Evolutionary conservation across 176 grass and related monocot species (phyloP).

Genomic region (Bolboschoenus planiculmis): DNA sequence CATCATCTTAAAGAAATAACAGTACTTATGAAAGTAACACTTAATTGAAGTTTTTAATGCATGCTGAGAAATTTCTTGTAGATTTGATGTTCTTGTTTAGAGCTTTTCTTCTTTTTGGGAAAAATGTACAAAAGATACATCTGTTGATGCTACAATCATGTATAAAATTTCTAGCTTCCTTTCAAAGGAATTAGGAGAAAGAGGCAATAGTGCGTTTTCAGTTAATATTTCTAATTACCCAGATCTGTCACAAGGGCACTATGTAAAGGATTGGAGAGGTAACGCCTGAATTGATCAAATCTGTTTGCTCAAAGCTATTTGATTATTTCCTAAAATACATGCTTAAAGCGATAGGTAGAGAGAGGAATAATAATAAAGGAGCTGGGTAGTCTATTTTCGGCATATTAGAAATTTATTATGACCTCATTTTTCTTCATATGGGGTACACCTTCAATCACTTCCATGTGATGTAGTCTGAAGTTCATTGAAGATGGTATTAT

Average conservation of each 20-base stretch:
- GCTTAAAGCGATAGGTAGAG: not conserved
- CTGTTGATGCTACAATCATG: too few relatives aligned
- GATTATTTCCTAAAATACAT: not conserved
- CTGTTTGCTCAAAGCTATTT: not conserved
- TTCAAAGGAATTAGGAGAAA: not conserved
- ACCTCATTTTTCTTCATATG: not conserved
- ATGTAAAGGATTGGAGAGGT: not conserved
- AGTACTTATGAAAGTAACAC: not conserved
- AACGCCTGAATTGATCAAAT: not conserved
- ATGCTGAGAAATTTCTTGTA: not conserved
- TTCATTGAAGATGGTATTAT: not conserved
- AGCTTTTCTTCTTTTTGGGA: too few relatives aligned
- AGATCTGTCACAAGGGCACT: not conserved
- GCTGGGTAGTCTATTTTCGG: not conserved
- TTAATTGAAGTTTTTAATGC: not conserved
- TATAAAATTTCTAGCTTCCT: too few relatives aligned
- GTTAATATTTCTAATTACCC: not conserved
- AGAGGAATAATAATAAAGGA: not conserved
- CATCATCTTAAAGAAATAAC: not conserved
- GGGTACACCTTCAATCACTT: not conserved
- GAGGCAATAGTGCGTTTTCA: not conserved
- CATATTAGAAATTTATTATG: not conserved
- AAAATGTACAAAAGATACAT: too few relatives aligned
- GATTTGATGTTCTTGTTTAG: not conserved
- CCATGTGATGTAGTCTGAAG: constrained; percentile 6